Conservation (phyloP, 2,329 filamentous ascomycete genomes). For the Monilinia vaccinii-corymbosi region DNA sequence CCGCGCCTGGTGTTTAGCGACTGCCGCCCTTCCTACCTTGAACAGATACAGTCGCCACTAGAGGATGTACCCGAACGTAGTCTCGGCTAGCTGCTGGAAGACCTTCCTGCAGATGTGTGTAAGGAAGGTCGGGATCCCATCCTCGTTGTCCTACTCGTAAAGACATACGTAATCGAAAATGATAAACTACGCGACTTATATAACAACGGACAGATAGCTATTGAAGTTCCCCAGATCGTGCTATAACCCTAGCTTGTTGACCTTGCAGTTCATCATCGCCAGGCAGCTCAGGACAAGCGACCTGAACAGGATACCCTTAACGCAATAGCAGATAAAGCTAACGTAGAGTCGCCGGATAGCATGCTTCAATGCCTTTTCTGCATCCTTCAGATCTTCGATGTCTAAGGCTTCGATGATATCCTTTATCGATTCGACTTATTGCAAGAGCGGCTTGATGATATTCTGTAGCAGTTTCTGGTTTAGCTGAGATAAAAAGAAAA, state of each 20-base stretch:
- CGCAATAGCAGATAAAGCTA: conserved; percentile 12
- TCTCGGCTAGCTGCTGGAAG: conserved; percentile 14
- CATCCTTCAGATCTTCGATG: conserved; percentile 6
- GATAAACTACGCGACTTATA: too few relatives aligned
- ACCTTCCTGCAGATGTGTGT: conserved; percentile 11
- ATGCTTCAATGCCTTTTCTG: conserved; percentile 11
- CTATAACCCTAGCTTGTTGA: not conserved
- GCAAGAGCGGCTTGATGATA: conserved; percentile 3
- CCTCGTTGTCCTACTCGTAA: conserved; percentile 14
- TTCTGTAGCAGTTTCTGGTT: conserved; percentile 1
- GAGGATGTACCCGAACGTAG: conserved; percentile 13
- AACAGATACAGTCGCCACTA: conserved; percentile 11
- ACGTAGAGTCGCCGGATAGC: conserved; percentile 11
- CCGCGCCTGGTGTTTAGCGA: conserved; percentile 11
- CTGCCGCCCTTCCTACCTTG: not conserved
- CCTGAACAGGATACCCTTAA: conserved; percentile 10
- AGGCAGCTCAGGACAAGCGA: conserved; percentile 13
- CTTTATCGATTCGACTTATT: conserved; percentile 10
- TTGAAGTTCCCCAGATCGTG: conserved; percentile 13
- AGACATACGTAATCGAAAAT: too few relatives aligned
- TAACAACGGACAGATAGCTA: too few relatives aligned
- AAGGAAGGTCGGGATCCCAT: conserved; percentile 12
- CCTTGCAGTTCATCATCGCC: not conserved
- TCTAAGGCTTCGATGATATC: conserved; percentile 9
- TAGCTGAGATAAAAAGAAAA: conserved; percentile 4